phyloP scores from a whole-genome alignment of 2,329 filamentous ascomycete genomes.

The Stagonosporopsis tanaceti region DNA sequence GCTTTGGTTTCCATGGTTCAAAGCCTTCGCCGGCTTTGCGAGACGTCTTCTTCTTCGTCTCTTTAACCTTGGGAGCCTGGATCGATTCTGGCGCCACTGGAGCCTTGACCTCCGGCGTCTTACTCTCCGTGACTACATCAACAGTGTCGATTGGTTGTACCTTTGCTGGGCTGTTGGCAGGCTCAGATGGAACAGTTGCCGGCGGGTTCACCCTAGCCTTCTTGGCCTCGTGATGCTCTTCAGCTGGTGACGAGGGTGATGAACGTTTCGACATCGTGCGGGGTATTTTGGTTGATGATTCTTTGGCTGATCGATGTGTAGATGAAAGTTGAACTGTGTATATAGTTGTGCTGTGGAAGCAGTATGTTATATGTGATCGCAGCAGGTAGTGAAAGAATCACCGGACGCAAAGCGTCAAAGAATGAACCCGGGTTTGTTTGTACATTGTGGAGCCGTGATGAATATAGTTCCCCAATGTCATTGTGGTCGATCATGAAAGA shows the following conservation, averaged over 20 bases:
- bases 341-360: neutral
- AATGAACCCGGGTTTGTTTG: neutral
- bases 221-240: neutral
- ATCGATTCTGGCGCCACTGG: neutral
- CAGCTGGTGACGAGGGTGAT: neutral
- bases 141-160: neutral
- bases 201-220: neutral
- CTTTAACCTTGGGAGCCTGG: neutral
- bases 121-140: neutral
- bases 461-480: neutral
- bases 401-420: neutral
- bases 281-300: neutral
- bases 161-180: neutral
- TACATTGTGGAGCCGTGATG: neutral
- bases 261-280: conserved; percentile 5
- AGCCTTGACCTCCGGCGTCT: neutral
- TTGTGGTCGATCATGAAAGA: neutral
- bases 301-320: neutral
- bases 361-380: neutral
- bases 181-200: neutral
- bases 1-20: neutral
- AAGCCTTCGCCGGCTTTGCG: conserved; percentile 10
- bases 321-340: neutral
- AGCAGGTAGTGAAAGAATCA: neutral
- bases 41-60: neutral